Base-by-base conservation (phyloP, 2,329 filamentous ascomycete genomes). In the Talaromyces sp. region DNA sequence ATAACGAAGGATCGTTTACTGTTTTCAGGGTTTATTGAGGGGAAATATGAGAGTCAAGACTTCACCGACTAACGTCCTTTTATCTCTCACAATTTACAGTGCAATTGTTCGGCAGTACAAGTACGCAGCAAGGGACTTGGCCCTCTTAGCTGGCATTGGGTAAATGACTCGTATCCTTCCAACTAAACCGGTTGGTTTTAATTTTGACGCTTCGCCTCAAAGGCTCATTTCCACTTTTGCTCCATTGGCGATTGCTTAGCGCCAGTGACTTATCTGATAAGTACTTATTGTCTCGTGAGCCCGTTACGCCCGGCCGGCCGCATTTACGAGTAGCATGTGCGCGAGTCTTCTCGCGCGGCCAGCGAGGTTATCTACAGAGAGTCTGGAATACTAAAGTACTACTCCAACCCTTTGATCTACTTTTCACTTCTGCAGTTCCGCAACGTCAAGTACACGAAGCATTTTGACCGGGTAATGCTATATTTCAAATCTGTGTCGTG, bases 211-310 rank as follows among this genome's bases (percentile, higher is more conserved):
- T 39, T 37, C 52, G 52, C 52, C 52, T 56, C 52, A 22, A 27
- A 37, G 19, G 49, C 49, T 52, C 25, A 52, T 31, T 47, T 52
- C 25, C 49, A 33, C 27, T 11, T n/a, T 19, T 54, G 19, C 52
- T 39, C 52, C 52, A 56, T 56, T 22, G 6, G 8, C 31, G 52
- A 56, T 56, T 56, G 52, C 52, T 33, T 56, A 56, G 52, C 52
- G 52, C 52, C 52, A 56, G 19, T 56, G 15, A 39, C 52, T 56
- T 56, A 56, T 56, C 33, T 56, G 52, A 56, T 56, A 56, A 56
- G 52, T 56, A 25, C 33, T 56, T 56, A 54, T 56, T 56, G 52
- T 56, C 33, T 56, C 52, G 52, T 56, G 52, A 39, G 52, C 52
- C 33, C 19, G n/a, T 56, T 37, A 50, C n/a, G 9, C 33, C 33